Base-by-base conservation (phyloP, 1,139 yeast genomes). In the Magnusiomyces fungicola region DNA sequence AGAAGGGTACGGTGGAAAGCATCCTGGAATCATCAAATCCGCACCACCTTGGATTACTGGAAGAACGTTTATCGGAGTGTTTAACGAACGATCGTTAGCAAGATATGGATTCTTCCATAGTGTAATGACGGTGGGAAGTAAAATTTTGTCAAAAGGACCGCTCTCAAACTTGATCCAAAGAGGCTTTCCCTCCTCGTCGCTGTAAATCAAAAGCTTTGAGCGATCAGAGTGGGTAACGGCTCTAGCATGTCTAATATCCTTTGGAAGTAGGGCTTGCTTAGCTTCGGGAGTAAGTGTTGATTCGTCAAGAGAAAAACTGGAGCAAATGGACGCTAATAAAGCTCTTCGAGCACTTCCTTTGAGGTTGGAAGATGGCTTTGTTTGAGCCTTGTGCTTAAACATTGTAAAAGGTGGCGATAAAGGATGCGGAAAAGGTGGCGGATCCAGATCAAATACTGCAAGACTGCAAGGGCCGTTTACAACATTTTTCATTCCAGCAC, bases 21-120 rank as follows among this genome's bases (percentile, higher is more conserved):
- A 80, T 0, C 98, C 98, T 0, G 96, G 94, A 33, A 86, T 72
- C 97, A 92, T 90, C 58, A 92, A 71, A 63, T 90, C 83, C 0
- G 97, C 97, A 7, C 97, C 97, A 53, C 78, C 79, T 34, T 73
- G 70, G 27, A 89, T 67, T 18, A 72, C 70, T 50, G 77, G 77
- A 19, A 90, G 73, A 1, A 92, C 96, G 58, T 75, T 79, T 12
- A 79, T 78, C 62, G 87, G 92, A 0, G 97, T 90, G 50, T 70
- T 66, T 2, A 90, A 76, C 2, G 74, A 62, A 0, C 95, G 95
- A 5, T 25, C 44, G 22, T 25, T 41, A 25, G 87, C 58, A 9
- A 88, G 52, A 53, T 69, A 75, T 0, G 92, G 89, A 41, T 78
- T 74, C 30, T 73, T 71, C 95, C 96, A 87, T 40, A 81, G 64